A percentile compares a stretch with the other conserved stretches of the same genome.
Conservation (phyloP, 345 rosid species). For the Salix exigua region DNA sequence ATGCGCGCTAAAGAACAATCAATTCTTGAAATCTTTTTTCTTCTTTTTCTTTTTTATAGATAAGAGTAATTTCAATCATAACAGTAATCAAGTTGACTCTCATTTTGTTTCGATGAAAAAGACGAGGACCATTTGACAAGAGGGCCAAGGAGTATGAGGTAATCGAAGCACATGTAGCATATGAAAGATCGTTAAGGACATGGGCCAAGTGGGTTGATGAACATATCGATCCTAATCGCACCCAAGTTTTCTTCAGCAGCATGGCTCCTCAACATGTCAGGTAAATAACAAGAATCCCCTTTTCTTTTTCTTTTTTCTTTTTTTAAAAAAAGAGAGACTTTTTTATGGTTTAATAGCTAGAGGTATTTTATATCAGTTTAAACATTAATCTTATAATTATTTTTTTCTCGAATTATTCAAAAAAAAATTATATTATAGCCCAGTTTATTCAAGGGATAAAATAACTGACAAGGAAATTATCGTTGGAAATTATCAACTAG, state of each 20-base stretch:
- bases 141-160: slow-evolving; percentile 10
- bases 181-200: slow-evolving; percentile 18
- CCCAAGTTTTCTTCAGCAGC: slow-evolving; percentile 21
- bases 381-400: no score
- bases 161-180: slow-evolving; percentile 21
- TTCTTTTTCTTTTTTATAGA: no score
- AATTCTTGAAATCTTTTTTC: background rate
- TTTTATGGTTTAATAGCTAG: no score
- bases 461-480: no score
- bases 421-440: no score
- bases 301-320: no score
- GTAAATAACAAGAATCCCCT: slow-evolving; percentile 1
- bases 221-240: slow-evolving; percentile 17
- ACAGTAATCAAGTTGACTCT: background rate
- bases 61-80: no score
- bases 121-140: slow-evolving; percentile 7
- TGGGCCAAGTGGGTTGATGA: slow-evolving; percentile 23
- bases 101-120: background rate
- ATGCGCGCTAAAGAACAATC: background rate
- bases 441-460: no score
- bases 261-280: slow-evolving; percentile 29
- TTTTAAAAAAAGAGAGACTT: no score
- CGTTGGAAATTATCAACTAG: no score
- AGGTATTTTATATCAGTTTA: no score
- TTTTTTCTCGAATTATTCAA: no score